Conservation (phyloP, 306 rosid genomes). For the Sphenostylis stenocarpa region DNA sequence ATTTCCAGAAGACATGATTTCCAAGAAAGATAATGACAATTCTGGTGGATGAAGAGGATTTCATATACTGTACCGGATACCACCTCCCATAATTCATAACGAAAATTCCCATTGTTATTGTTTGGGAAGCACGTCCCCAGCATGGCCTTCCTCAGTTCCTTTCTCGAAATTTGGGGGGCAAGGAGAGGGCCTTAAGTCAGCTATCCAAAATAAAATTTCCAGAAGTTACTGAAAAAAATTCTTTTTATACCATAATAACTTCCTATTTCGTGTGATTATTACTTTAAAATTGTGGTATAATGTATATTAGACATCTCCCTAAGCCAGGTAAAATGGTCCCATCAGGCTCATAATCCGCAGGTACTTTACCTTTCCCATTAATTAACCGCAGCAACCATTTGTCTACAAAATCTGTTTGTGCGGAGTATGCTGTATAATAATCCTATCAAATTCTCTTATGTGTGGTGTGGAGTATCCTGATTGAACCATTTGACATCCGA, state of each 20-base stretch:
- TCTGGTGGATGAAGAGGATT: too few species aligned
- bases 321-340: slow-evolving; percentile 24
- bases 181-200: too few species aligned
- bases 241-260: slow-evolving; percentile 7
- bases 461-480: slow-evolving; percentile 15
- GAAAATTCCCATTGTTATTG: too few species aligned
- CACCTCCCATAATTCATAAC: too few species aligned
- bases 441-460: slow-evolving; percentile 40
- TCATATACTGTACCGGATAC: too few species aligned
- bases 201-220: slow-evolving; percentile 9
- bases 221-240: not conserved
- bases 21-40: too few species aligned
- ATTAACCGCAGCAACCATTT: slow-evolving; percentile 31
- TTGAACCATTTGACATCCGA: slow-evolving; percentile 28
- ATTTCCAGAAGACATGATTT: too few species aligned
- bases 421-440: slow-evolving; percentile 16
- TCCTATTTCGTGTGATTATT: slow-evolving; percentile 17
- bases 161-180: not conserved
- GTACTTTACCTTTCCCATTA: slow-evolving; percentile 21
- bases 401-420: slow-evolving; percentile 44
- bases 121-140: not conserved
- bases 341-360: slow-evolving; percentile 5
- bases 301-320: slow-evolving; percentile 16
- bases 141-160: not conserved
- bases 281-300: slow-evolving; percentile 25